phyloP scores from a whole-genome alignment of 352 stramenopile genomes.

The Phytophthora fragariae region DNA sequence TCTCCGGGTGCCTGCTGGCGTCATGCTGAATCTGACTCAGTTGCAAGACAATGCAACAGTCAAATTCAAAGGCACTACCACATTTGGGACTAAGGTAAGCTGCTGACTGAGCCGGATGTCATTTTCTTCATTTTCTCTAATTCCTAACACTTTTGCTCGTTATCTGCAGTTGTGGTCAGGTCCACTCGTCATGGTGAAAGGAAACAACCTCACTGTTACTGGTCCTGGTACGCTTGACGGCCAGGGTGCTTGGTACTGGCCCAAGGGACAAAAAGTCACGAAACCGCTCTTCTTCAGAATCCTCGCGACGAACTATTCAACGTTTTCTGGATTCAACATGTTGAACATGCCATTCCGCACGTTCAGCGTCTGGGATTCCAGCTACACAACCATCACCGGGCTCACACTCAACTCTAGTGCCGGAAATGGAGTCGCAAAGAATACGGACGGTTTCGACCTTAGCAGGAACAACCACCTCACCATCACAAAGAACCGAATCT shows the following conservation, averaged over 20 bases:
- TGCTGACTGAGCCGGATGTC: background rate
- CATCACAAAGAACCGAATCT: background rate
- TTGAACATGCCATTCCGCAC: background rate
- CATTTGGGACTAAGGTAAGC: conserved; percentile 2
- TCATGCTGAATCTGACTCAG: background rate
- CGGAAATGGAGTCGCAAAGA: conserved; percentile 1
- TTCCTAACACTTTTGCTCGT: background rate
- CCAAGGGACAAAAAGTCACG: background rate
- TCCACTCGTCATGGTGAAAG: background rate
- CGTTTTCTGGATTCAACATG: background rate
- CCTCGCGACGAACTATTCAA: background rate
- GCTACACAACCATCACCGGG: background rate
- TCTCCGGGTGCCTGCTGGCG: background rate
- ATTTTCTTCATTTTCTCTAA: background rate
- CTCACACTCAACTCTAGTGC: background rate
- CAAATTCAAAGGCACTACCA: background rate
- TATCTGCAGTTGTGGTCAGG: background rate
- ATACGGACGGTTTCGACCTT: background rate
- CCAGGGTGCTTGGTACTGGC: background rate
- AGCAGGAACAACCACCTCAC: background rate
- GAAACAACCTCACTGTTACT: background rate
- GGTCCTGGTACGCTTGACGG: conserved; percentile 1
- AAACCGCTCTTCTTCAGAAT: background rate
- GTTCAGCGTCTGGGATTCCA: conserved; percentile 1
- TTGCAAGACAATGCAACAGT: background rate